Evolutionary conservation across 441 rosid genomes (phyloP).

Genomic region (Pelargonium citronellum): DNA sequence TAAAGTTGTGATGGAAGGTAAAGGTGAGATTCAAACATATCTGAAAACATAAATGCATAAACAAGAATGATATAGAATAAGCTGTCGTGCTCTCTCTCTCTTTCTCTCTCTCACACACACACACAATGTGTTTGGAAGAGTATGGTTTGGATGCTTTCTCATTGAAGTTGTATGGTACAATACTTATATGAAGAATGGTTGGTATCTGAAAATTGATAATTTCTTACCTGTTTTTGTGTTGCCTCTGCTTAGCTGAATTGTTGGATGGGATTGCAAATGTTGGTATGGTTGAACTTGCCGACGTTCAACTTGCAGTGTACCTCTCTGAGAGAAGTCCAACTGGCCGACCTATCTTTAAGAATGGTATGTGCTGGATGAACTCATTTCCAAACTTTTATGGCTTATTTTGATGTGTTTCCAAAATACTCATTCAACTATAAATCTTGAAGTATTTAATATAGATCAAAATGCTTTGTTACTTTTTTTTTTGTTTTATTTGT

Average conservation of each 20-base stretch:
- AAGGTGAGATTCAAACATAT: not conserved
- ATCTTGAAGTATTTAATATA: not conserved
- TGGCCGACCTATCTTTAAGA: constrained; percentile 61
- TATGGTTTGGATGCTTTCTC: not conserved
- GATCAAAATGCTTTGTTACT: not conserved
- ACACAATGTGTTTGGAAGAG: not conserved
- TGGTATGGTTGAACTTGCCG: constrained; percentile 77
- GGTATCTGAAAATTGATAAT: constrained; percentile 5
- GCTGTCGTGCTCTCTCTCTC: constrained; percentile 1
- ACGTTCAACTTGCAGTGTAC: constrained; percentile 55
- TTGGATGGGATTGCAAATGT: constrained; percentile 78
- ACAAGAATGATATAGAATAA: not conserved
- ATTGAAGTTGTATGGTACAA: not conserved
- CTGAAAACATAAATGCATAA: not conserved
- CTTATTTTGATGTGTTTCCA: not conserved
- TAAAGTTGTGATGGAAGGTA: not conserved
- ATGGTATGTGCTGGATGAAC: constrained; percentile 44
- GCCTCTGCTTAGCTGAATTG: constrained; percentile 44
- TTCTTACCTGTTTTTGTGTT: constrained; percentile 7
- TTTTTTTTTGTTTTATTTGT: not conserved
- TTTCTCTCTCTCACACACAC: not conserved
- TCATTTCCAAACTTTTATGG: not conserved
- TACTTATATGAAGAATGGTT: constrained; percentile 11
- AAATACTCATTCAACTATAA: not conserved
- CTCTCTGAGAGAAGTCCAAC: constrained; percentile 86